Percentiles rank a stretch among this genome's conserved stretches.
Conservation (phyloP, 441 rosid species). For the Arabidopsis lyrata region DNA sequence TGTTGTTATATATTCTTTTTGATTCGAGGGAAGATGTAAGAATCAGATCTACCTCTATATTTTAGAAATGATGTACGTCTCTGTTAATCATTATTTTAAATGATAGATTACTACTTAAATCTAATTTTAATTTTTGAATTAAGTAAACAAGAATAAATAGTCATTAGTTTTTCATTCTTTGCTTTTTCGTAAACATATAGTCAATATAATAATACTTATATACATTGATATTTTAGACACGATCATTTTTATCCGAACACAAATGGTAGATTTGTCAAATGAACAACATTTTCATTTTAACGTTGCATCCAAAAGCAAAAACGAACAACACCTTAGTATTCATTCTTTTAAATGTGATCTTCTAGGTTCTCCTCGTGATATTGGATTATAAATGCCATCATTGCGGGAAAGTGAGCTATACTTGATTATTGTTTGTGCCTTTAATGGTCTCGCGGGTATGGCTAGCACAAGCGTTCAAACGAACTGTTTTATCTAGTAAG, state of each 20-base stretch:
- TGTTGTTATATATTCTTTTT: neutral
- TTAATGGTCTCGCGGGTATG: neutral
- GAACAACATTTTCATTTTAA: neutral
- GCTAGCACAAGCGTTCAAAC: neutral
- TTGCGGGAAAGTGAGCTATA: neutral
- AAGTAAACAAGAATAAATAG: too few relatives aligned
- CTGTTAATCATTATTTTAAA: too few relatives aligned
- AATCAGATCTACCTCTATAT: neutral
- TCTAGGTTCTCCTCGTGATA: neutral
- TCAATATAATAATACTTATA: neutral
- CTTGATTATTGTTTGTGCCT: neutral
- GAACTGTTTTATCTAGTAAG: neutral
- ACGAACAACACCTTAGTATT: neutral
- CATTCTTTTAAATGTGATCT: neutral
- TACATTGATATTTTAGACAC: neutral
- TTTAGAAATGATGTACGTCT: neutral
- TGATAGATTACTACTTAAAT: neutral
- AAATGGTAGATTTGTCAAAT: neutral
- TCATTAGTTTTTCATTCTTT: neutral
- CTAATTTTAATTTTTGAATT: neutral
- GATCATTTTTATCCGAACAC: neutral
- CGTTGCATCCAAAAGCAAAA: neutral
- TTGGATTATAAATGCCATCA: neutral
- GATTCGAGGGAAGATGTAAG: constrained; percentile 5
- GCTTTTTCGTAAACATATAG: neutral